Evolutionary conservation across 805 yeast genomes (phyloP).

Genomic region (Priceomyces haplophilus): DNA sequence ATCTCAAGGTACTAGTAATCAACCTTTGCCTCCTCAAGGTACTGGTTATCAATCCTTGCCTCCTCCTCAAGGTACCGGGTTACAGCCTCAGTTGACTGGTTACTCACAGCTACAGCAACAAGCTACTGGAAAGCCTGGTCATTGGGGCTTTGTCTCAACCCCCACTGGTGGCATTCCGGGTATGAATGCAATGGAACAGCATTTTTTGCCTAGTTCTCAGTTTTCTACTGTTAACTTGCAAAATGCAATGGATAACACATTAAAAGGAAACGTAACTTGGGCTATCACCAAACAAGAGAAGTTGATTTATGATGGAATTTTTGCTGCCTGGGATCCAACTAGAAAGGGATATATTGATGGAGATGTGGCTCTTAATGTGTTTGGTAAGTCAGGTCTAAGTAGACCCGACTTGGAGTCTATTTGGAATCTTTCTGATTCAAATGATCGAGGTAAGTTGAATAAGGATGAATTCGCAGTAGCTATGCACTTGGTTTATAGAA

Average conservation of each 20-base stretch:
- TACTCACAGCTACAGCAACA: conserved; percentile 47
- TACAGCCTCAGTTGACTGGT: conserved; percentile 23
- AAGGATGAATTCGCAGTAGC: conserved; percentile 94
- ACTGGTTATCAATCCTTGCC: conserved; percentile 15
- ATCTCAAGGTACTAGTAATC: conserved; percentile 19
- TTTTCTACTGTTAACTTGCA: conserved; percentile 37
- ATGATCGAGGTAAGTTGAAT: conserved; percentile 78
- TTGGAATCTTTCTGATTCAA: conserved; percentile 85
- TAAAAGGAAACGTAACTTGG: conserved; percentile 63
- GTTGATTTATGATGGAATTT: conserved; percentile 78
- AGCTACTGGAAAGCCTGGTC: conserved; percentile 68
- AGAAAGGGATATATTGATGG: conserved; percentile 74
- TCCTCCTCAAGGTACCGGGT: conserved; percentile 29
- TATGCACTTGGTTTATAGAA: conserved; percentile 92
- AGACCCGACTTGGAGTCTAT: conserved; percentile 84
- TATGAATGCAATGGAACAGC: conserved; percentile 60
- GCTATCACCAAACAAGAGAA: conserved; percentile 88
- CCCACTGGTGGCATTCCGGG: conserved; percentile 75
- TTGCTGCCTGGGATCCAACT: conserved; percentile 78
- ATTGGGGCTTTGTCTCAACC: conserved; percentile 73
- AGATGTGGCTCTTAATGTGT: conserved; percentile 75
- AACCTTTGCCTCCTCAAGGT: conserved; percentile 18
- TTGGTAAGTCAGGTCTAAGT: conserved; percentile 85
- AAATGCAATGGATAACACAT: conserved; percentile 39
- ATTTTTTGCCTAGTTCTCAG: conserved; percentile 57